Evolutionary conservation across 345 rosid species (phyloP).

Genomic region (Dimocarpus longan): DNA sequence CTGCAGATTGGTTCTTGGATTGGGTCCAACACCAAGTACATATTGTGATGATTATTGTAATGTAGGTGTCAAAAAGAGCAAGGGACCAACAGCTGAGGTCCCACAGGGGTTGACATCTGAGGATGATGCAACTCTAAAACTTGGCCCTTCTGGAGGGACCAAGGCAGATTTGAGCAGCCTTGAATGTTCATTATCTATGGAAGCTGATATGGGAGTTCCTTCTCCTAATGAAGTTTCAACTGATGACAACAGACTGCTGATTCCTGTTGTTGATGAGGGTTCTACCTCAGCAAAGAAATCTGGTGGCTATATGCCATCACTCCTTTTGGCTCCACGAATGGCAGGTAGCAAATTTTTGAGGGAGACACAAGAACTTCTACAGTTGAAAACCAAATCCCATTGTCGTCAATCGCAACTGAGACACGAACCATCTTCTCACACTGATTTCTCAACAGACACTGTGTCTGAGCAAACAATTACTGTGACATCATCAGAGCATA

Average conservation of each 20-base stretch:
- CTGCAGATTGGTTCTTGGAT: constrained; percentile 86
- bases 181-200: constrained; percentile 54
- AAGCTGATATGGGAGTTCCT: constrained; percentile 34
- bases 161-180: constrained; percentile 43
- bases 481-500: constrained; percentile 53
- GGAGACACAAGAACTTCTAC: constrained; percentile 46
- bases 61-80: constrained; percentile 39
- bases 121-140: constrained; percentile 63
- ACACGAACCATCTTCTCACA: constrained; percentile 53
- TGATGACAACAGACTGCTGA: constrained; percentile 33
- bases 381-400: constrained; percentile 41
- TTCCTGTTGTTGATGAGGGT: constrained; percentile 84
- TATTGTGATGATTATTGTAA: constrained; percentile 41
- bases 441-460: constrained; percentile 55
- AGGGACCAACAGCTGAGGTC: constrained; percentile 36
- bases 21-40: constrained; percentile 81
- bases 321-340: constrained; percentile 70
- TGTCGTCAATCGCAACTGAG: constrained; percentile 44
- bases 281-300: constrained; percentile 93
- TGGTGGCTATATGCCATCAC: constrained; percentile 89
- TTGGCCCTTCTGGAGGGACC: constrained; percentile 70
- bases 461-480: constrained; percentile 60
- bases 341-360: constrained; percentile 35
- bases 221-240: constrained; percentile 31
- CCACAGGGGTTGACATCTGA: constrained; percentile 47